Conservation (phyloP, 176 grass and related monocot species). For the Lolium multiflorum region DNA sequence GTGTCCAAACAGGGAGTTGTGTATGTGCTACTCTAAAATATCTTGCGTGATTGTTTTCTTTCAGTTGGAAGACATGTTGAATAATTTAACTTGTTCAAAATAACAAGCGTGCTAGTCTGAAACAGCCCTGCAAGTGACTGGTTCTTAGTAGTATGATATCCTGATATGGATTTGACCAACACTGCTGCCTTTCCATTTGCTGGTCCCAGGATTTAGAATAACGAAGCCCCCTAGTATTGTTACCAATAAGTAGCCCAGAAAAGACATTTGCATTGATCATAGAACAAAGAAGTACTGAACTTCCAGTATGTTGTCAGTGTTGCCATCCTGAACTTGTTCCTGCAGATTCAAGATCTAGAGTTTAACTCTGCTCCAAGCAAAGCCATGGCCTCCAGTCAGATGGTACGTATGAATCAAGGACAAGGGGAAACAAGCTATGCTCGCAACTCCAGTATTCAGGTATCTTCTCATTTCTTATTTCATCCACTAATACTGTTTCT, state of each 20-base stretch:
- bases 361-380: not conserved
- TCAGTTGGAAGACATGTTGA: not conserved
- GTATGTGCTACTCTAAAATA: not conserved
- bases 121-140: not conserved
- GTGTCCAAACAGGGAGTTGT: not conserved
- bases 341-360: not conserved
- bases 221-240: not conserved
- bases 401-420: slow-evolving; percentile 32
- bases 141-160: not conserved
- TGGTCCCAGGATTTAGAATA: not conserved
- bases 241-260: not conserved
- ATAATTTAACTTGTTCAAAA: not conserved
- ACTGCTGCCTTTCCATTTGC: not conserved
- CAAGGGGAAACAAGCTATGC: slow-evolving; percentile 30
- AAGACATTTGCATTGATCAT: not conserved
- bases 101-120: not conserved
- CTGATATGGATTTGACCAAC: not conserved
- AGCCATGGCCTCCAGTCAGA: not conserved
- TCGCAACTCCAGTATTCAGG: slow-evolving; percentile 21
- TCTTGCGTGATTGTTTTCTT: not conserved
- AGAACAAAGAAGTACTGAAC: not conserved
- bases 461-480: not conserved
- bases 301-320: not conserved
- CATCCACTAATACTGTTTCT: not conserved
- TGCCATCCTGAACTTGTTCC: not conserved